phyloP scores from a whole-genome alignment of 441 rosid species.

The Heliophila coronopifolia region DNA sequence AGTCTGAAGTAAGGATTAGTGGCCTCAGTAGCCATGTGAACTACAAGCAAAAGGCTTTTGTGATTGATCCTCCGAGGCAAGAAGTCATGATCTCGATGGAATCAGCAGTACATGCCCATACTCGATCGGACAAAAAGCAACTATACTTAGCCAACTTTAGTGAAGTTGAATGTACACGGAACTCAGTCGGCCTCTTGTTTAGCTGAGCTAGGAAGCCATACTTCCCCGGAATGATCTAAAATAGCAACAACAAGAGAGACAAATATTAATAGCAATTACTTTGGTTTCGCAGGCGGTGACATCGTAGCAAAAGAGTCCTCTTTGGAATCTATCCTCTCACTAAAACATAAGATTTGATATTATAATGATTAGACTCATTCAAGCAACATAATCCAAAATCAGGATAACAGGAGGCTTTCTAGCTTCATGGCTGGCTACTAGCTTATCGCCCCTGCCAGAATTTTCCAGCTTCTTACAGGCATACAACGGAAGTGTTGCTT shows the following conservation, averaged over 20 bases:
- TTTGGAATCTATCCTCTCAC: constrained; percentile 94
- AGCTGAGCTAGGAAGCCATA: constrained; percentile 92
- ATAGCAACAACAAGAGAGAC: constrained; percentile 14
- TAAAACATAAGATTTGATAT: constrained; percentile 17
- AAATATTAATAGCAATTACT: constrained; percentile 35
- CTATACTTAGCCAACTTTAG: constrained; percentile 93
- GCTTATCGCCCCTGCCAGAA: constrained; percentile 26
- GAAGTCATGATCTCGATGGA: constrained; percentile 78
- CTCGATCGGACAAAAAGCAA: constrained; percentile 93
- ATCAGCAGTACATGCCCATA: constrained; percentile 93
- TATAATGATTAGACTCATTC: neutral
- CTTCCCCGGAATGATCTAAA: constrained; percentile 87
- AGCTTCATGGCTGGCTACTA: constrained; percentile 27
- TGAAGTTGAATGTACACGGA: constrained; percentile 94
- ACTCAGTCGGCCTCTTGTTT: constrained; percentile 94
- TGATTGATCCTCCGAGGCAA: constrained; percentile 93
- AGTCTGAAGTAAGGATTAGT: constrained; percentile 76
- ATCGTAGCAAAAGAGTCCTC: constrained; percentile 91
- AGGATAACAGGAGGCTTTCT: constrained; percentile 45
- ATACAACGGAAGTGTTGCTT: constrained; percentile 72
- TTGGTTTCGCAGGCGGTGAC: constrained; percentile 96
- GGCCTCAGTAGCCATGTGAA: constrained; percentile 80
- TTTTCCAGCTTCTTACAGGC: constrained; percentile 53
- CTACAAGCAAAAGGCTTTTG: constrained; percentile 78
- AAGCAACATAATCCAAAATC: neutral